phyloP scores from a whole-genome alignment of 208 protist species.

The Leishmania lainsoni region DNA sequence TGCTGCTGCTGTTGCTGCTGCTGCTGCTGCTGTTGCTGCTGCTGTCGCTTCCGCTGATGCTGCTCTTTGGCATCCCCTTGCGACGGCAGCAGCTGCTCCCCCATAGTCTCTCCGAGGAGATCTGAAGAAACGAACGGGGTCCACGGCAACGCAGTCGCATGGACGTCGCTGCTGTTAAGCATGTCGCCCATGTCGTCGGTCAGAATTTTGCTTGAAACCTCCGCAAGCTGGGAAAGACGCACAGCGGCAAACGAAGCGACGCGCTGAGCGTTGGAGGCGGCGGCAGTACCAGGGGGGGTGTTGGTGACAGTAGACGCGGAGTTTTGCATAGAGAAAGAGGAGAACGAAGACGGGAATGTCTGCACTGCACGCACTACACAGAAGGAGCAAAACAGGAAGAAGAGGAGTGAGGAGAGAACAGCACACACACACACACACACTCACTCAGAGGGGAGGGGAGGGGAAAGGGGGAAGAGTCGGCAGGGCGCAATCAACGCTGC shows the following conservation, averaged over 20 bases:
- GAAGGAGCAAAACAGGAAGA: conserved; percentile 5
- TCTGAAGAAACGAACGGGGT: not conserved
- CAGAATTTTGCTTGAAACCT: not conserved
- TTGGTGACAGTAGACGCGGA: not conserved
- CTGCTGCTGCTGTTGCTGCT: not conserved
- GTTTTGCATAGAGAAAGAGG: not conserved
- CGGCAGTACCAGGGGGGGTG: not conserved
- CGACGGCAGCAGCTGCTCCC: not conserved
- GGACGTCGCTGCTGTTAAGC: not conserved
- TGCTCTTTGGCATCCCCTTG: not conserved
- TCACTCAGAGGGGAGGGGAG: too few species aligned
- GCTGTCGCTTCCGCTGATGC: not conserved
- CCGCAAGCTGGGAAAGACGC: not conserved
- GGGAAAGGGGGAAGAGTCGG: too few species aligned
- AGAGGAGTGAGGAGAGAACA: conserved; percentile 4
- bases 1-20: conserved; percentile 6
- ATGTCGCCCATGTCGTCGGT: not conserved
- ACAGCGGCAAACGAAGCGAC: not conserved
- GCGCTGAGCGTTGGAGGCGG: not conserved
- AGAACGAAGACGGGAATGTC: not conserved
- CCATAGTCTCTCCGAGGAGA: not conserved
- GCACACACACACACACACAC: not conserved
- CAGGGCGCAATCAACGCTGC: too few species aligned
- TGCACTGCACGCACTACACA: not conserved
- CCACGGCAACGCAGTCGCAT: not conserved